Evolutionary conservation across 768 basidiomycete species (phyloP), one percentile per base, ranked within the genome.

Genomic region (Tylopilus vinaceipallidus): DNA sequence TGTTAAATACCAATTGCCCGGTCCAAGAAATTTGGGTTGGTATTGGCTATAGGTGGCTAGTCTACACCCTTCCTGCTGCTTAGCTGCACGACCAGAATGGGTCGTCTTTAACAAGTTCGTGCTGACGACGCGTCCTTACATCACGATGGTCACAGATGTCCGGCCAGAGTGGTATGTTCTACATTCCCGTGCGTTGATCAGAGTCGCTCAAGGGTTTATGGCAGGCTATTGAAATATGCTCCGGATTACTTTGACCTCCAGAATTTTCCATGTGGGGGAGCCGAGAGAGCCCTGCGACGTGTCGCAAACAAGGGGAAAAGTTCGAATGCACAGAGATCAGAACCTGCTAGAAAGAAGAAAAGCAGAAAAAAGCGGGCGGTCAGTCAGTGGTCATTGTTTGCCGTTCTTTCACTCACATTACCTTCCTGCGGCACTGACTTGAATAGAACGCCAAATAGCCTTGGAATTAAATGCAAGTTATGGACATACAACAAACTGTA

Each of bases 71-170:
- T 88, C 86, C 22, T 95, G 91, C 53, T 91, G 92, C 26, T 72
- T 97, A 38, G 89, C 91, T 54, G 81, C 81, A 11, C 85, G 86
- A 49, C 94, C 94, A 3, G 91, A 94, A 59, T 95, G 91, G 93
- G 91, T 95, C 3, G 65, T 91, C 9, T 94, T 88, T 75, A 92
- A 95, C 62, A 94, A 95, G 70, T 99, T 98, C 58, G 92, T 98
- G 10, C 71, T 98, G 56, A 98, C 95, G 7, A 90, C 91, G 6
- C 71, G 84, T 40, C 84, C 80, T 52, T 98, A 88, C 62, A 94
- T 99, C 62, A 84, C 95, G 24, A 95, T 91, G 0, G 91, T 95
- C n/a, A 85, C 94, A 0, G 91, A 93, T 45, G 79, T 95, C 48
- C 75, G 79, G 62, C 78, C 87, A 2, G 93, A 95, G 60, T 98